A percentile compares a stretch with the other conserved stretches of the same genome.
These are phyloP conservation scores for Verticillium zaregamsianum DNA, from an alignment of 2,329 filamentous ascomycete genomes.

Conservation along the genomic window DNA sequence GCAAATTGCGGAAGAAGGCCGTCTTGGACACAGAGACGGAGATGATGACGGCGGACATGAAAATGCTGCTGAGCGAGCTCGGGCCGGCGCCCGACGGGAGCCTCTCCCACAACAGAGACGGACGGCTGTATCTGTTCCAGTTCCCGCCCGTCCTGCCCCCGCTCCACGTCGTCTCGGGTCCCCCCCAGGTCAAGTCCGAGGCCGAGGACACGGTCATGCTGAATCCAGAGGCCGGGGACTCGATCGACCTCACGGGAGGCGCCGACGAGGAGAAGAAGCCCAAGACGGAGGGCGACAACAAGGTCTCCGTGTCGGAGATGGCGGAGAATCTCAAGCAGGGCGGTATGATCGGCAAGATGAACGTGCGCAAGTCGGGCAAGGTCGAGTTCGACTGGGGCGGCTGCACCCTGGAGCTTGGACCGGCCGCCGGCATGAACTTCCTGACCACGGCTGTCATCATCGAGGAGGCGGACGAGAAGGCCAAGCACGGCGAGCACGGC, in stretches of 20 bases:
- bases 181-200: slow-evolving; percentile 37
- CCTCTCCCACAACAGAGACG: slow-evolving; percentile 27
- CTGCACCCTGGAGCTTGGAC: slow-evolving; percentile 45
- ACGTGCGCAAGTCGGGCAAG: slow-evolving; percentile 57
- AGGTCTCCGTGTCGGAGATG: slow-evolving; percentile 24
- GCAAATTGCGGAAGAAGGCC: slow-evolving; percentile 21
- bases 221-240: slow-evolving; percentile 22
- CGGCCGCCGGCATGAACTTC: slow-evolving; percentile 51
- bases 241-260: slow-evolving; percentile 17
- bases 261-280: slow-evolving; percentile 16
- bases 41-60: slow-evolving; percentile 33
- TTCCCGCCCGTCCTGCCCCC: slow-evolving; percentile 59
- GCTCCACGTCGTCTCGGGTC: slow-evolving; percentile 30
- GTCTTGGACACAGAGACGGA: slow-evolving; percentile 31
- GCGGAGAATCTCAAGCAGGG: slow-evolving; percentile 41
- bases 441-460: slow-evolving; percentile 56
- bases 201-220: slow-evolving; percentile 33
- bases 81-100: slow-evolving; percentile 24
- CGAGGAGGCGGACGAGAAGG: slow-evolving; percentile 52
- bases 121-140: slow-evolving; percentile 60
- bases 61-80: slow-evolving; percentile 38
- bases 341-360: slow-evolving; percentile 57
- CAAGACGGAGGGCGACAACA: slow-evolving; percentile 17
- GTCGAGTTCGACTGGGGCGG: slow-evolving; percentile 62
- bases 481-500: slow-evolving; percentile 32